Evolutionary conservation across 1,284 basidiomycete species (phyloP).

Genomic region (Irpex sp.): DNA sequence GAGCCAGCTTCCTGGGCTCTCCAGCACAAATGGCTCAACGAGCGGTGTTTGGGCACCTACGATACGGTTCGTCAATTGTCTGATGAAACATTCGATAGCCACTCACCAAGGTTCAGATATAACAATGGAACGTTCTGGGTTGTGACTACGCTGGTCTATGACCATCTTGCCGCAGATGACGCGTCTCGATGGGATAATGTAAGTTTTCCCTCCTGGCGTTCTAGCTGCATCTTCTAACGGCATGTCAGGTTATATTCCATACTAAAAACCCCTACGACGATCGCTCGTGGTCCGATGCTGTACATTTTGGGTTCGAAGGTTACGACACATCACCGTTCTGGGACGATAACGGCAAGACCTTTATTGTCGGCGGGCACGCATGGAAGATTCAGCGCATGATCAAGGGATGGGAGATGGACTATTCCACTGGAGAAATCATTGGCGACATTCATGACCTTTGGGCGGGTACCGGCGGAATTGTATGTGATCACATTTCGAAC

Average conservation of each 20-base stretch:
- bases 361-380: constrained; percentile 30
- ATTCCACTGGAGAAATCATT: constrained; percentile 28
- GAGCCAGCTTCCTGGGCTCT: constrained; percentile 5
- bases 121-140: constrained; percentile 9
- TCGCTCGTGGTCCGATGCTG: constrained; percentile 31
- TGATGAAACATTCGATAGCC: no score
- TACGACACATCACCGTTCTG: constrained; percentile 36
- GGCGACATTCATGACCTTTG: constrained; percentile 28
- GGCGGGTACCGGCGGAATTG: constrained; percentile 33
- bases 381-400: constrained; percentile 25
- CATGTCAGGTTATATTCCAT: constrained; percentile 31
- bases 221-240: not conserved
- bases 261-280: constrained; percentile 20
- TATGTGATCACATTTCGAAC: constrained; percentile 9
- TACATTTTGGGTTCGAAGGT: constrained; percentile 32
- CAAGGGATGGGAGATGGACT: constrained; percentile 7
- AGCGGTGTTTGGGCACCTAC: constrained; percentile 13
- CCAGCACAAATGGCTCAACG: constrained; percentile 1
- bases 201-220: not conserved
- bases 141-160: constrained; percentile 8
- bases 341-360: constrained; percentile 31
- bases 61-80: not conserved
- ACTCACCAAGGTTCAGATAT: not conserved
- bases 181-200: constrained; percentile 12
- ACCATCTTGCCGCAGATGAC: not conserved